Evolutionary conservation across 352 stramenopile genomes (phyloP).

Genomic region (Phytophthora agathidicida): DNA sequence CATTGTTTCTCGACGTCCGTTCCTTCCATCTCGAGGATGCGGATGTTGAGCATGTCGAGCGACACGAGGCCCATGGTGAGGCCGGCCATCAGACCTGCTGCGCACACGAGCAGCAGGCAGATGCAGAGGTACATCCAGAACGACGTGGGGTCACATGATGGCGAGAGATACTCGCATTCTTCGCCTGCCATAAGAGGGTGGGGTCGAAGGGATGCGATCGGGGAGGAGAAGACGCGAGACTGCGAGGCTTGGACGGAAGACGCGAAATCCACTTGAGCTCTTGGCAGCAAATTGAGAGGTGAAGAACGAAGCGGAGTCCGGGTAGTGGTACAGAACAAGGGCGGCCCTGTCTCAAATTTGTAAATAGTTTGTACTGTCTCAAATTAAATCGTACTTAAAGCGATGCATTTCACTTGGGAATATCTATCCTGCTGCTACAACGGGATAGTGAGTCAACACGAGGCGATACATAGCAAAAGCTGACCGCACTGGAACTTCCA

Average conservation of each 20-base stretch:
- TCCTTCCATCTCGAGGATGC: slow-evolving; percentile 82
- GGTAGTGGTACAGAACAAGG: not conserved
- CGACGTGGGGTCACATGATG: slow-evolving; percentile 63
- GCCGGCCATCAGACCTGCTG: slow-evolving; percentile 73
- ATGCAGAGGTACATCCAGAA: slow-evolving; percentile 67
- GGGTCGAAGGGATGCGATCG: not conserved
- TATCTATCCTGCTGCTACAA: too few species aligned
- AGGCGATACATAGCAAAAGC: too few species aligned
- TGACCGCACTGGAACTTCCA: too few species aligned
- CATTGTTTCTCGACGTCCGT: slow-evolving; percentile 72
- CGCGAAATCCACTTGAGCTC: slow-evolving; percentile 1
- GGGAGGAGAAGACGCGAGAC: not conserved
- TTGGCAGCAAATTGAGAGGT: not conserved
- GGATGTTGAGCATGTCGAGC: slow-evolving; percentile 83
- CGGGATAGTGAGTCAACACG: too few species aligned
- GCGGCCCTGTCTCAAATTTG: not conserved
- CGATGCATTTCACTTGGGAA: too few species aligned
- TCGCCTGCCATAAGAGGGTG: slow-evolving; percentile 31
- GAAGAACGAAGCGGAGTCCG: not conserved
- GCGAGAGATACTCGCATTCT: slow-evolving; percentile 67
- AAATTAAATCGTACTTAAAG: slow-evolving; percentile 1
- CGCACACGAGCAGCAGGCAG: slow-evolving; percentile 54
- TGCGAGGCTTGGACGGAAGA: not conserved
- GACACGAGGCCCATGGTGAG: slow-evolving; percentile 81
- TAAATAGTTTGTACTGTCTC: too few species aligned